Percentiles rank a stretch among this genome's conserved stretches.
Evolutionary conservation across 768 basidiomycete species (phyloP).

Genomic region (Trametes elegans): DNA sequence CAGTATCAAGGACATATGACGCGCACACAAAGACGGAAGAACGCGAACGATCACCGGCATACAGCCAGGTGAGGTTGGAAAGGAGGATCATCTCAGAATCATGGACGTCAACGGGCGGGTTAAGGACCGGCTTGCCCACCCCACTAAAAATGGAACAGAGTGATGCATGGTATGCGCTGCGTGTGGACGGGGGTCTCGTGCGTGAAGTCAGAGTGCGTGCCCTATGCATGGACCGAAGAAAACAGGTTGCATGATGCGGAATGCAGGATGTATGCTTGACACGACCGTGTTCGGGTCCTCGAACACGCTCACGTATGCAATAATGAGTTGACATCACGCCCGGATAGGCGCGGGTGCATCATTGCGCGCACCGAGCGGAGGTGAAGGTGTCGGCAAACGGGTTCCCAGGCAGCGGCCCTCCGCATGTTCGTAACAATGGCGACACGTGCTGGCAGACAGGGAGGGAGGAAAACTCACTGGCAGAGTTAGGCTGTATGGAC

Average conservation of each 20-base stretch:
- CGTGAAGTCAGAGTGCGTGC: not conserved
- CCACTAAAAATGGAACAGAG: not conserved
- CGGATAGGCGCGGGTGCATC: not conserved
- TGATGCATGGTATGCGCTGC: too few relatives aligned
- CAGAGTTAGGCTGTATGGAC: conserved; percentile 23
- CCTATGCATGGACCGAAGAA: not conserved
- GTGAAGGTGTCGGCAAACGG: not conserved
- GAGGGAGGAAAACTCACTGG: conserved; percentile 19
- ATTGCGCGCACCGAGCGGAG: not conserved
- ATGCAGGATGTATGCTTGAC: not conserved
- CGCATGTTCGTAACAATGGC: not conserved
- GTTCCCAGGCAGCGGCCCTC: not conserved
- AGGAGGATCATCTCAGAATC: conserved; percentile 1
- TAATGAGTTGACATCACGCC: not conserved
- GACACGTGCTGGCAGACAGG: not conserved
- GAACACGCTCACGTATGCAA: not conserved
- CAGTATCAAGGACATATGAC: conserved; percentile 32
- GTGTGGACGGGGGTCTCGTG: too few relatives aligned
- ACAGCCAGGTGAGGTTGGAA: conserved; percentile 8
- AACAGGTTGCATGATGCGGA: not conserved
- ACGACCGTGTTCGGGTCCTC: not conserved
- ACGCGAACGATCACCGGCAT: not conserved
- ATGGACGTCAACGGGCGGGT: not conserved
- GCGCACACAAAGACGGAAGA: not conserved
- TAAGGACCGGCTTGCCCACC: too few relatives aligned